Evolutionary conservation across 306 rosid genomes (phyloP), one percentile per base, ranked within the genome.

Genomic region (Datisca glomerata): DNA sequence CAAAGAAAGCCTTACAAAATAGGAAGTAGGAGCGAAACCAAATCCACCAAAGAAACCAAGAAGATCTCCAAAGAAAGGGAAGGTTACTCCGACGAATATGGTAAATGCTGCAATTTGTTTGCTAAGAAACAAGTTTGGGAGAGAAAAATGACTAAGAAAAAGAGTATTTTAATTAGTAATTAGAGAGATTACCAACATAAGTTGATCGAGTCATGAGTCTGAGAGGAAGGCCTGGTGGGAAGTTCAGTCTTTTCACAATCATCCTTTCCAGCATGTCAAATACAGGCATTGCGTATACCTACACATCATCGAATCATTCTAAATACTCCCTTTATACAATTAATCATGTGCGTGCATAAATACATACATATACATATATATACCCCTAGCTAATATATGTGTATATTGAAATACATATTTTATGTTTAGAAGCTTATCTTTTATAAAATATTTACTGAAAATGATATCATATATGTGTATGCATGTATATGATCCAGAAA

Each of bases 21-120:
- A 79, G 10, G 96, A 61, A 37, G 94, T 86, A 20, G 94, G 96
- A 43, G 94, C 91, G 47, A 86, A 86, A 21, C 96, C 96, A 50
- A 86, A 86, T 45, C 94, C 93, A 22, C 94, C 96, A 24, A 86
- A 86, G 84, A 86, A 82, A 32, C 94, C 96, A 48, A 86, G 93
- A 46, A 86, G 87, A 64, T 86, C 96, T 12, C 96, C 96, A 21
- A 86, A 86, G 81, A 86, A 86, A 39, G 94, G 94, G 64, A 86
- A 86, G 53, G 87, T 79, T 15, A 86, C 71, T 14, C 93, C 94
- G 34, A 74, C 20, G 15, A 83, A 55, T 34, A 87, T 65, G 25
- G 94, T 87, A 45, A 79, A 68, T 24, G 89, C 97, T 87, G 85
- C 41, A 61, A 49, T 19, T 10, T 37, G n/a, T n/a, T n/a, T 8